Percentiles rank a stretch among this genome's conserved stretches.
phyloP scores from a whole-genome alignment of 2,329 filamentous ascomycete genomes.

The Eutypa lata region DNA sequence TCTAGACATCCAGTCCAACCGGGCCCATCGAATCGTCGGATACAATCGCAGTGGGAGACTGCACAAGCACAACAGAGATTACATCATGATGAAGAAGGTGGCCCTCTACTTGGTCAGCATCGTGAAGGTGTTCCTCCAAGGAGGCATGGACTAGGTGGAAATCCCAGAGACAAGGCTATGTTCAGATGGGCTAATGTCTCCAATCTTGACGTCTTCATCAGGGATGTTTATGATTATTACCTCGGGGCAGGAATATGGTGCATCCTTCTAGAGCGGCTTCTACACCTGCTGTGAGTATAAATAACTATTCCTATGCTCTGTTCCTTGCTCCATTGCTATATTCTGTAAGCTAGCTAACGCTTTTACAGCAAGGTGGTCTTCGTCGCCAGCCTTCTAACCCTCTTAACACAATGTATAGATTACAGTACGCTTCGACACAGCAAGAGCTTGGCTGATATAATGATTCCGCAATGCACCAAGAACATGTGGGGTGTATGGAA shows the following conservation, averaged over 20 bases:
- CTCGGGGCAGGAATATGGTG: constrained; percentile 80
- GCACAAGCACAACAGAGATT: constrained; percentile 49
- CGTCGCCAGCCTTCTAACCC: constrained; percentile 77
- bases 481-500: constrained; percentile 75
- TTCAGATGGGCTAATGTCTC: constrained; percentile 92
- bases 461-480: constrained; percentile 71
- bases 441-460: constrained; percentile 48
- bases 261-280: constrained; percentile 67
- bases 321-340: constrained; percentile 6
- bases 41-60: constrained; percentile 53
- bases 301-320: neutral
- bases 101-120: constrained; percentile 9
- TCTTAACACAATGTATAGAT: constrained; percentile 82
- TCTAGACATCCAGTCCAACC: constrained; percentile 30
- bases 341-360: constrained; percentile 7
- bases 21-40: constrained; percentile 41
- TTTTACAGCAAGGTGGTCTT: constrained; percentile 69
- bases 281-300: constrained; percentile 67
- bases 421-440: constrained; percentile 72
- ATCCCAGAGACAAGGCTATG: constrained; percentile 70
- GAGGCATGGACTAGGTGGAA: constrained; percentile 20
- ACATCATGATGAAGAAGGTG: constrained; percentile 37
- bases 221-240: constrained; percentile 83
- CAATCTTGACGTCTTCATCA: constrained; percentile 84
- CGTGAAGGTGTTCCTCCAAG: constrained; percentile 15